A percentile compares a stretch with the other conserved stretches of the same genome.
Conservation (phyloP, 2,329 filamentous ascomycete genomes). For the Aspergillus sp. region DNA sequence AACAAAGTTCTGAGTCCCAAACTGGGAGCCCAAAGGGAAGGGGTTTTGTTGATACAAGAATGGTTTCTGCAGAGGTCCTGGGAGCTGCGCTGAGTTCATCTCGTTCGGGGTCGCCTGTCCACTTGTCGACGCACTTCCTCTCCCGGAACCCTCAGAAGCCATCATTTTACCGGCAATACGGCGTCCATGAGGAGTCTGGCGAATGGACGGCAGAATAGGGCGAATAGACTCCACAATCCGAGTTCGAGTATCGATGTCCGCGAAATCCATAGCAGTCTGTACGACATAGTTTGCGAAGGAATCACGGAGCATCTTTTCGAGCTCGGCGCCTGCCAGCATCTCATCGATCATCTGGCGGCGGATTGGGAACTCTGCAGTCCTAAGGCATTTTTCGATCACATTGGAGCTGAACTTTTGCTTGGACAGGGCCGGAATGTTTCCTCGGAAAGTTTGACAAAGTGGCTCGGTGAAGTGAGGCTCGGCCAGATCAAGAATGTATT, state of each 20-base stretch:
- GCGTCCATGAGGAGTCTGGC: constrained; percentile 89
- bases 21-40: constrained; percentile 27
- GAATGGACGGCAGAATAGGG: constrained; percentile 78
- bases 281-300: constrained; percentile 97
- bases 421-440: constrained; percentile 69
- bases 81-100: constrained; percentile 36
- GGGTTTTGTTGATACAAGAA: constrained; percentile 32
- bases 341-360: constrained; percentile 84
- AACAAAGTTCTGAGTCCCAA: constrained; percentile 25
- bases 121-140: constrained; percentile 39
- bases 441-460: constrained; percentile 76
- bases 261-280: constrained; percentile 89
- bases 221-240: constrained; percentile 81
- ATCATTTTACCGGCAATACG: constrained; percentile 87
- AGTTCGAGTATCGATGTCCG: constrained; percentile 69
- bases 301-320: constrained; percentile 86
- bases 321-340: constrained; percentile 70
- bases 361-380: constrained; percentile 72
- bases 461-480: constrained; percentile 86
- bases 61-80: constrained; percentile 31
- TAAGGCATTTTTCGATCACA: constrained; percentile 93
- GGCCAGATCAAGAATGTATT: constrained; percentile 95
- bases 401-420: constrained; percentile 99
- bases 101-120: constrained; percentile 43
- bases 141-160: constrained; percentile 50